phyloP scores from a whole-genome alignment of 2,329 filamentous ascomycete genomes.

The Colletotrichum agaves region DNA sequence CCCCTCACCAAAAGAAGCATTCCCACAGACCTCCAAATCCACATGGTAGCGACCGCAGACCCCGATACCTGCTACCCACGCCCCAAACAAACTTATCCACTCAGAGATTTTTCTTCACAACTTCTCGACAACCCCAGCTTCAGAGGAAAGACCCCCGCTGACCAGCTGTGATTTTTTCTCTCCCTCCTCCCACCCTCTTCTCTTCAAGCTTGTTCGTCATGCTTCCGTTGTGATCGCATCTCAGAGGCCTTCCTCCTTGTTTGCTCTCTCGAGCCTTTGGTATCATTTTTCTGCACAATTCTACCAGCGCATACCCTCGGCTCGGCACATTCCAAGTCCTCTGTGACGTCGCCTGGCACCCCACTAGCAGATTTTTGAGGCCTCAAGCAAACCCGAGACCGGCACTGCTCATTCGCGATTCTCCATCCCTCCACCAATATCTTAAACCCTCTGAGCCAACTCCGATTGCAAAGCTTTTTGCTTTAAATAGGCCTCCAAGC shows the following conservation, averaged over 20 bases:
- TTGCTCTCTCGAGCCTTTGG: conserved; percentile 16
- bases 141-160: conserved; percentile 17
- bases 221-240: conserved; percentile 34
- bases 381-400: conserved; percentile 36
- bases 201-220: conserved; percentile 32
- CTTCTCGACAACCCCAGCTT: conserved; percentile 38
- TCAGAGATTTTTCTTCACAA: conserved; percentile 38
- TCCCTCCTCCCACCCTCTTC: conserved; percentile 1
- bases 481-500: not conserved
- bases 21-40: conserved; percentile 26
- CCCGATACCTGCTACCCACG: conserved; percentile 28
- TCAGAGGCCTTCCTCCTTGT: conserved; percentile 31
- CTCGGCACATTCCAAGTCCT: conserved; percentile 23
- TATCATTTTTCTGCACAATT: conserved; percentile 11
- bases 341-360: conserved; percentile 37
- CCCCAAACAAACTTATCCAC: conserved; percentile 38
- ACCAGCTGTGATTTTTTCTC: conserved; percentile 15
- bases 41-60: conserved; percentile 35
- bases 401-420: conserved; percentile 32
- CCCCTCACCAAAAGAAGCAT: conserved; percentile 29
- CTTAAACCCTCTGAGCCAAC: not conserved
- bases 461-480: conserved; percentile 2
- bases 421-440: conserved; percentile 24
- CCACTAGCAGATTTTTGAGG: conserved; percentile 38
- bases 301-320: conserved; percentile 31